These are phyloP conservation scores for Sphagnum fallax DNA, from an alignment of 228 moss, liverwort and hornwort genomes.

Conservation along the genomic window DNA sequence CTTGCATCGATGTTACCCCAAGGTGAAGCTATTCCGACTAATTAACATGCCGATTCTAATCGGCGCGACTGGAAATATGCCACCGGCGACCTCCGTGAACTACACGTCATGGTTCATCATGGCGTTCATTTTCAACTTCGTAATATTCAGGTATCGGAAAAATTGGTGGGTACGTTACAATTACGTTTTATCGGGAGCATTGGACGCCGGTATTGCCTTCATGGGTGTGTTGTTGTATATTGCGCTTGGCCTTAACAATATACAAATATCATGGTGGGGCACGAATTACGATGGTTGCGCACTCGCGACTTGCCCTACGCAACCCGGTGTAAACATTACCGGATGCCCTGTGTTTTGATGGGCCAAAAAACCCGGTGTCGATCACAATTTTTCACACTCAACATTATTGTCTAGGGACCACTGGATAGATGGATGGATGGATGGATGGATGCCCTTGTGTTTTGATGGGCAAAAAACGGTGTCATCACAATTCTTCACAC, in stretches of 20 bases:
- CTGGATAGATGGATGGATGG: too few relatives aligned
- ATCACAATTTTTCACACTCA: too few relatives aligned
- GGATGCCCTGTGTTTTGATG: constrained; percentile 19
- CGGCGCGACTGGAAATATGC: constrained; percentile 33
- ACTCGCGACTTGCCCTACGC: constrained; percentile 42
- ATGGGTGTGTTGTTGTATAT: constrained; percentile 42
- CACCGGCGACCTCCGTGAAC: constrained; percentile 42
- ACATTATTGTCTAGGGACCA: too few relatives aligned
- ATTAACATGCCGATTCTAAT: constrained; percentile 52
- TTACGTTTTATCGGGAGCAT: constrained; percentile 44
- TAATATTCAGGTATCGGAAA: constrained; percentile 23
- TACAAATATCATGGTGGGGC: constrained; percentile 43
- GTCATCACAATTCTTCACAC: too few relatives aligned
- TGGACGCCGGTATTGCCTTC: constrained; percentile 46
- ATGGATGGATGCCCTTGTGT: too few relatives aligned
- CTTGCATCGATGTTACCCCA: constrained; percentile 21
- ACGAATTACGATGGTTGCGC: constrained; percentile 37
- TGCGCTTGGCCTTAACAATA: constrained; percentile 20
- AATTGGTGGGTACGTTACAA: constrained; percentile 49
- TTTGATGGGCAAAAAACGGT: too few relatives aligned
- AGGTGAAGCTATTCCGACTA: constrained; percentile 19
- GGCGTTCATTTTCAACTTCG: constrained; percentile 39
- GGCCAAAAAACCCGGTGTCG: too few relatives aligned
- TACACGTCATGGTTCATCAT: constrained; percentile 36
- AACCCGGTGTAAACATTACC: constrained; percentile 18